Evolutionary conservation across 208 protist genomes (phyloP).

Genomic region (Leishmania mexicana): DNA sequence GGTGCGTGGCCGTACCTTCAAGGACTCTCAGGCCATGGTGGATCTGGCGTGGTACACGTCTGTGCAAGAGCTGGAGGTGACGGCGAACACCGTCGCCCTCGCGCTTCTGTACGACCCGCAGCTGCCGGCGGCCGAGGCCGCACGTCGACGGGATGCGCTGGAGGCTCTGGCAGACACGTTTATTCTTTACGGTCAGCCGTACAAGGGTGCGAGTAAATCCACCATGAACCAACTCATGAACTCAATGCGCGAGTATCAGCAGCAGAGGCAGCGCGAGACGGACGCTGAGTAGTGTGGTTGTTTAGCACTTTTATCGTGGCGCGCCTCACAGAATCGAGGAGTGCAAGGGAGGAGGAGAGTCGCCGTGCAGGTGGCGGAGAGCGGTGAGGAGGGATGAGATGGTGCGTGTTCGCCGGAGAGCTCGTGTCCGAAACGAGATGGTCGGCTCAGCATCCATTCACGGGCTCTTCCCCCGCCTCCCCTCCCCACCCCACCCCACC

Average conservation of each 20-base stretch:
- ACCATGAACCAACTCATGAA: conserved; percentile 84
- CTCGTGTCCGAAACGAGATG: background rate
- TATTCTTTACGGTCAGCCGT: conserved; percentile 64
- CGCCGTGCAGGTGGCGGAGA: too few relatives aligned
- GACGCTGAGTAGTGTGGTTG: conserved; percentile 20
- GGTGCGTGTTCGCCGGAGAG: background rate
- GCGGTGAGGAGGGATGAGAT: background rate
- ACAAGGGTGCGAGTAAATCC: conserved; percentile 76
- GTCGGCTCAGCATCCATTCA: background rate
- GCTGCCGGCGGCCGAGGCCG: conserved; percentile 31
- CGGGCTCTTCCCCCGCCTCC: background rate
- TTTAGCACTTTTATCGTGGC: background rate
- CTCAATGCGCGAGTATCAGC: conserved; percentile 77
- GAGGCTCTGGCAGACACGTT: conserved; percentile 60
- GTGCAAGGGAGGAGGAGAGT: background rate
- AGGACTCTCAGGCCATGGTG: conserved; percentile 76
- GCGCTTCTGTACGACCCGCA: conserved; percentile 57
- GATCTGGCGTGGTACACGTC: conserved; percentile 82
- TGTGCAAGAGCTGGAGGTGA: conserved; percentile 69
- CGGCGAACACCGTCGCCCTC: conserved; percentile 63
- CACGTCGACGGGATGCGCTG: conserved; percentile 56
- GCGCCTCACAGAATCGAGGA: background rate
- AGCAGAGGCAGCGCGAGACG: conserved; percentile 56
- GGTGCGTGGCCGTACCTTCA: conserved; percentile 72
- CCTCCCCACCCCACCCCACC: too few relatives aligned